phyloP scores from a whole-genome alignment of 2,329 filamentous ascomycete genomes.

The Alternaria incomplexa region DNA sequence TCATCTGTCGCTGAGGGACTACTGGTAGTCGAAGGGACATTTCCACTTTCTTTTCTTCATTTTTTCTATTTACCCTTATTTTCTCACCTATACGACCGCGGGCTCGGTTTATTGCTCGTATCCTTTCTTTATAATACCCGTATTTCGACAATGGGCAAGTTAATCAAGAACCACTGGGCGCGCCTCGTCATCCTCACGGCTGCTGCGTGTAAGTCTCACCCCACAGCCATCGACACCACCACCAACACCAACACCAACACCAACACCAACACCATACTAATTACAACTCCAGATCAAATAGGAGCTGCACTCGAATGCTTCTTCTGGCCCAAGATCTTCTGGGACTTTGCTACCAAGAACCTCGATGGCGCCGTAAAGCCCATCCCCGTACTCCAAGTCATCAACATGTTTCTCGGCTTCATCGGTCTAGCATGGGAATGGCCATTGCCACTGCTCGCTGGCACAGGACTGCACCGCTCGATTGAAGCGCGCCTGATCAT shows the following conservation, averaged over 20 bases:
- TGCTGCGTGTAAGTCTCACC: slow-evolving; percentile 67
- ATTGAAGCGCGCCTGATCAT: slow-evolving; percentile 85
- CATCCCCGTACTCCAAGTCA: slow-evolving; percentile 83
- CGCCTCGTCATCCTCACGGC: slow-evolving; percentile 91
- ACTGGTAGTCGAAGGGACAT: slow-evolving; percentile 46
- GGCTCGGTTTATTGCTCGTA: slow-evolving; percentile 38
- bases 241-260: not conserved
- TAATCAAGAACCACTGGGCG: slow-evolving; percentile 99
- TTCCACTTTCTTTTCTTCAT: slow-evolving; percentile 11
- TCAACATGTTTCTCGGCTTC: slow-evolving; percentile 85
- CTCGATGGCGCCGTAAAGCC: slow-evolving; percentile 87
- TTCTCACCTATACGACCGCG: slow-evolving; percentile 30
- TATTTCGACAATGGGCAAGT: slow-evolving; percentile 75
- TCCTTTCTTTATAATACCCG: slow-evolving; percentile 34
- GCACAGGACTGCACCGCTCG: slow-evolving; percentile 79
- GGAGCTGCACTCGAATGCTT: slow-evolving; percentile 82
- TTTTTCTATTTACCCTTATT: slow-evolving; percentile 10
- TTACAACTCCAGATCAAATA: slow-evolving; percentile 72
- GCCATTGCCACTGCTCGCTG: slow-evolving; percentile 78
- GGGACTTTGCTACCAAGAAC: slow-evolving; percentile 92
- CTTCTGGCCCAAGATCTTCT: slow-evolving; percentile 99
- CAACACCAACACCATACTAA: slow-evolving; percentile 4
- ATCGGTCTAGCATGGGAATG: slow-evolving; percentile 87
- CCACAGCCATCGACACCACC: not conserved
- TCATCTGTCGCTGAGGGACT: slow-evolving; percentile 39